Evolutionary conservation across 352 stramenopile genomes (phyloP), one percentile per base, ranked within the genome.

Genomic region (Globisporangium iwayamae): DNA sequence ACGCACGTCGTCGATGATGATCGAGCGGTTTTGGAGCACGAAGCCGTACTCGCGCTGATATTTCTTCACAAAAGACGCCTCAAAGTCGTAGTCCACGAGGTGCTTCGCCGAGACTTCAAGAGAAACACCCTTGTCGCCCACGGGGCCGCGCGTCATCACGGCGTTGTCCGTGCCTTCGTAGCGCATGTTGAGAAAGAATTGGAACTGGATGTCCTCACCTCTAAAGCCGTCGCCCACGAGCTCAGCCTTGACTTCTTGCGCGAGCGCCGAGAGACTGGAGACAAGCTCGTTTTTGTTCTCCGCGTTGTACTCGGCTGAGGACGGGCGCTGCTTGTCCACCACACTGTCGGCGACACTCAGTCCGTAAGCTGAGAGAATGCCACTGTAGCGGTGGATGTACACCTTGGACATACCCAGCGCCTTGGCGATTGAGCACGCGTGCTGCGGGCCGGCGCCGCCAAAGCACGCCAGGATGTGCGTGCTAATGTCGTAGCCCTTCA

Each of bases 31-130:
- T 63, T 96, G 76, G 2, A 99, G 78, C 10, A 98, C 83, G 72
- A 99, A 99, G 32, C 98, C 98, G 73, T 99, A 99, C 69, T 99
- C 97, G 56, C 96, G 87, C 74, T 98, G 80, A 74, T 99, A 99
- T 69, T 96, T 90, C 50, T 83, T 73, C 13, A 94, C 68, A 67
- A 99, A 99, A 30, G 81, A 87, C 6, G 78, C 72, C 47, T 89
- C 83, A 47, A 96, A 93, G 63, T 94, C 91, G 69, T 96, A 98
- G 20, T 64, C 75, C 14, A 83, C 48, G 11, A 90, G 68, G 16
- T 63, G 60, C 34, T 68, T 65, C 3, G 69, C 67, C 4, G 62
- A 76, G 3, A 60, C 70, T 2, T 69, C 38, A 10, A 85, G 63
- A 1, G 72, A 61, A 6, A 70, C 45, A 1, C 73, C 75, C 62